phyloP scores from a whole-genome alignment of 1,284 basidiomycete species.

The Ganoderma sinense region DNA sequence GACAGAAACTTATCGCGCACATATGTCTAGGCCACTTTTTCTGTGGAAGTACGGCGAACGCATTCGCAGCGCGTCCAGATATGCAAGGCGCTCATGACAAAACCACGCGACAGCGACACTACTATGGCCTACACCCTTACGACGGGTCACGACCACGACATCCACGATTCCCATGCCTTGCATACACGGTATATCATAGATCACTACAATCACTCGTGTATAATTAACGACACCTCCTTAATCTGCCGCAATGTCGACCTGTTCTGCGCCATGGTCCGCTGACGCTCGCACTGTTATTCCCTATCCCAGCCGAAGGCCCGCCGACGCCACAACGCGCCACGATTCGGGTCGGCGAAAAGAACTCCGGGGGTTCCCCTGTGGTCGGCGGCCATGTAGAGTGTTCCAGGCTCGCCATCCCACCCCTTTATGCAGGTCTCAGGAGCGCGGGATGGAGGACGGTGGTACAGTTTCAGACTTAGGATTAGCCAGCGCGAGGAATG shows the following conservation, averaged over 20 bases:
- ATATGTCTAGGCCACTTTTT: slow-evolving; percentile 51
- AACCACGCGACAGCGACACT: not conserved
- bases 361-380: not conserved
- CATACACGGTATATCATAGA: not conserved
- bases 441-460: not conserved
- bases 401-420: not conserved
- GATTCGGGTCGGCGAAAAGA: not conserved
- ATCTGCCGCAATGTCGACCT: not conserved
- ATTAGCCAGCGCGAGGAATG: not conserved
- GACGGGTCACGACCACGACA: not conserved
- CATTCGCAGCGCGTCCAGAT: slow-evolving; percentile 47
- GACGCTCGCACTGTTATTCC: not conserved
- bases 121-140: too few species aligned
- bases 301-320: not conserved
- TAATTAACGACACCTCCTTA: not conserved
- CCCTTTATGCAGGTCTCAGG: not conserved
- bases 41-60: slow-evolving; percentile 61
- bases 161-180: not conserved
- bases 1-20: not conserved
- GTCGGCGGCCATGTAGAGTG: not conserved
- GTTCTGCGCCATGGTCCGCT: not conserved
- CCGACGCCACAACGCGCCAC: not conserved
- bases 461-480: not conserved
- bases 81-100: slow-evolving; percentile 16
- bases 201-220: not conserved